Evolutionary conservation across 805 yeast genomes (phyloP).

Genomic region (Metschnikowia lunata): DNA sequence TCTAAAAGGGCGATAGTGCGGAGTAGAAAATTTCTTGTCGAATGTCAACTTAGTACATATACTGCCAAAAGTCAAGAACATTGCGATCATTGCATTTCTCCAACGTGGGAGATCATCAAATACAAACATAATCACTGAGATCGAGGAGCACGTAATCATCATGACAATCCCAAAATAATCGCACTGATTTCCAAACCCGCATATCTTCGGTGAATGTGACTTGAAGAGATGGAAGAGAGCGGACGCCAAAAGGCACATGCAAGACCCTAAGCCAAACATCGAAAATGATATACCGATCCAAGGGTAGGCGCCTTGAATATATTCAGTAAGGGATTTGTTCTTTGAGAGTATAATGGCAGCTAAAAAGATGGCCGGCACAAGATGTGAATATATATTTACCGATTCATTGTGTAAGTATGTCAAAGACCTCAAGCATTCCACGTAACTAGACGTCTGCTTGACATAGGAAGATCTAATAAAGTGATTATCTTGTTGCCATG

Average conservation of each 20-base stretch:
- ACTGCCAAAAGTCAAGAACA: constrained; percentile 54
- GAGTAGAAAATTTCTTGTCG: constrained; percentile 60
- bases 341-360: too few species aligned
- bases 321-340: too few species aligned
- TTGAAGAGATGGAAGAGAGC: constrained; percentile 65
- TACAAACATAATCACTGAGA: constrained; percentile 34
- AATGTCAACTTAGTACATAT: constrained; percentile 62
- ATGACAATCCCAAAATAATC: constrained; percentile 75
- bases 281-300: too few species aligned
- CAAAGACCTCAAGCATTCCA: constrained; percentile 45
- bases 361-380: constrained; percentile 37
- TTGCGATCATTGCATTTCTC: constrained; percentile 34
- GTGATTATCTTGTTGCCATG: constrained; percentile 75
- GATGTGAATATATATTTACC: constrained; percentile 65
- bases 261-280: constrained; percentile 51
- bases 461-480: constrained; percentile 63
- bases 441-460: constrained; percentile 46
- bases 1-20: constrained; percentile 70
- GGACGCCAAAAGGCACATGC: constrained; percentile 56
- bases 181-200: constrained; percentile 58
- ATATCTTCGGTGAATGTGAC: constrained; percentile 56
- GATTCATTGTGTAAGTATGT: constrained; percentile 64
- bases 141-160: constrained; percentile 45
- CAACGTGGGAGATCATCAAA: constrained; percentile 41
- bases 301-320: too few species aligned